phyloP scores from a whole-genome alignment of 371 early-diverging fungal species.

The Mortierella sp. region DNA sequence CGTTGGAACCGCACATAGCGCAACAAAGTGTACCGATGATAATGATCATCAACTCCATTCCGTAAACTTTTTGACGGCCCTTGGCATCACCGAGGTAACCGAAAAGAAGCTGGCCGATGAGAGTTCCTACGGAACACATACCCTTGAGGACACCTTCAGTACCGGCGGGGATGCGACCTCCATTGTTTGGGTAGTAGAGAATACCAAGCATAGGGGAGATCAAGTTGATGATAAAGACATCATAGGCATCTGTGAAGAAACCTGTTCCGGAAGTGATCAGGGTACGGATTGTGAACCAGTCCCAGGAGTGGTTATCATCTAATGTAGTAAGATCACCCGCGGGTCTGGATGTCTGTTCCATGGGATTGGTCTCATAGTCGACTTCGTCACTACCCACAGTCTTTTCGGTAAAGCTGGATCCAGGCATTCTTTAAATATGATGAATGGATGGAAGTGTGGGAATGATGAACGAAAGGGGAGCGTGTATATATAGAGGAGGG shows the following conservation, averaged over 20 bases:
- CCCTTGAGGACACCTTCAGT: slow-evolving; percentile 84
- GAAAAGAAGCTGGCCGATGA: slow-evolving; percentile 89
- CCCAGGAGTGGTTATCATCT: slow-evolving; percentile 32
- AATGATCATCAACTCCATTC: slow-evolving; percentile 87
- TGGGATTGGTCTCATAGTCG: neutral
- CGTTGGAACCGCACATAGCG: slow-evolving; percentile 70
- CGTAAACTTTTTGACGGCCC: slow-evolving; percentile 88
- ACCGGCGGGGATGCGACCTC: slow-evolving; percentile 64
- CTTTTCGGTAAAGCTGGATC: neutral
- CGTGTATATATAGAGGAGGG: neutral
- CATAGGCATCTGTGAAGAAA: slow-evolving; percentile 58
- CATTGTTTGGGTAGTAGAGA: slow-evolving; percentile 69
- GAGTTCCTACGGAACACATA: slow-evolving; percentile 84
- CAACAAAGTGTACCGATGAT: slow-evolving; percentile 81
- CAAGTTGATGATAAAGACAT: slow-evolving; percentile 79
- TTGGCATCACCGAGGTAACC: slow-evolving; percentile 88
- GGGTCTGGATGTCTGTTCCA: neutral
- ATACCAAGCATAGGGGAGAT: slow-evolving; percentile 84
- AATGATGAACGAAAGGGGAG: neutral
- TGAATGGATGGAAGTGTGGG: neutral
- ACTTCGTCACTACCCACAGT: neutral
- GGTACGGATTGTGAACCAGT: slow-evolving; percentile 50
- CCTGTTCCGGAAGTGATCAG: slow-evolving; percentile 40
- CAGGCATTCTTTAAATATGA: neutral
- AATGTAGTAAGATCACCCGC: slow-evolving; percentile 31